These are phyloP conservation scores for Orbilia blumenaviensis DNA, from an alignment of 2,329 filamentous ascomycete genomes.

Conservation along the genomic window DNA sequence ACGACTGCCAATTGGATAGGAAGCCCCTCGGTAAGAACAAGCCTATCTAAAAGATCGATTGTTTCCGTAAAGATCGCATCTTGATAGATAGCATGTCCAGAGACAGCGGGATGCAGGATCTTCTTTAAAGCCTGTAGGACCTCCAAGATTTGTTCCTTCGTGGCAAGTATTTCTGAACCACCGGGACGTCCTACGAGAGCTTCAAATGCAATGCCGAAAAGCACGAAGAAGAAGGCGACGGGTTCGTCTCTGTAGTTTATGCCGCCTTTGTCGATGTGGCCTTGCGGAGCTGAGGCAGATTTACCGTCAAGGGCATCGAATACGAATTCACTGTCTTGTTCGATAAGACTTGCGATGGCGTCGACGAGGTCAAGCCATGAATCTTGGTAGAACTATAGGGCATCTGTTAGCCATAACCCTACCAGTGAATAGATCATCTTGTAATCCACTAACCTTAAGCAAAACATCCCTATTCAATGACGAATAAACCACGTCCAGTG, in stretches of 20 bases:
- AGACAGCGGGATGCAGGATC: slow-evolving; percentile 91
- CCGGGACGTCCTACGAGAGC: slow-evolving; percentile 84
- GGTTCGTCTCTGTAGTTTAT: slow-evolving; percentile 99
- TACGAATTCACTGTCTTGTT: slow-evolving; percentile 96
- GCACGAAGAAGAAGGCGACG: slow-evolving; percentile 97
- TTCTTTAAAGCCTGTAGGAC: slow-evolving; percentile 93
- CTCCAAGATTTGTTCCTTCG: slow-evolving; percentile 81
- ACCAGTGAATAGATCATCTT: no score
- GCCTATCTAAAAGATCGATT: slow-evolving; percentile 91
- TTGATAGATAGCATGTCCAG: slow-evolving; percentile 94
- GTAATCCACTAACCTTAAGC: slow-evolving; percentile 68
- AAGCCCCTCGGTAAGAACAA: slow-evolving; percentile 88
- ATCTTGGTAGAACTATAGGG: slow-evolving; percentile 83
- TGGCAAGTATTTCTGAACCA: slow-evolving; percentile 72
- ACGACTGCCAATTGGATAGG: slow-evolving; percentile 92
- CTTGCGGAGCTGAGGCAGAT: slow-evolving; percentile 62
- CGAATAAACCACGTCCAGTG: slow-evolving; percentile 91
- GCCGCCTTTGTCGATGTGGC: slow-evolving; percentile 65
- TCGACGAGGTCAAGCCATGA: slow-evolving; percentile 97
- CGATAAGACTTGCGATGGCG: slow-evolving; percentile 94
- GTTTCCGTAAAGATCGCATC: slow-evolving; percentile 96
- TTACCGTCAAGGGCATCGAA: slow-evolving; percentile 96
- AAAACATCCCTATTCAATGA: slow-evolving; percentile 93
- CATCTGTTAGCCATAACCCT: neutral
- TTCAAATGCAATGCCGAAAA: slow-evolving; percentile 96